These are phyloP conservation scores for Cordyceps fumosorosea DNA, from an alignment of 2,329 filamentous ascomycete species.

Conservation along the genomic window DNA sequence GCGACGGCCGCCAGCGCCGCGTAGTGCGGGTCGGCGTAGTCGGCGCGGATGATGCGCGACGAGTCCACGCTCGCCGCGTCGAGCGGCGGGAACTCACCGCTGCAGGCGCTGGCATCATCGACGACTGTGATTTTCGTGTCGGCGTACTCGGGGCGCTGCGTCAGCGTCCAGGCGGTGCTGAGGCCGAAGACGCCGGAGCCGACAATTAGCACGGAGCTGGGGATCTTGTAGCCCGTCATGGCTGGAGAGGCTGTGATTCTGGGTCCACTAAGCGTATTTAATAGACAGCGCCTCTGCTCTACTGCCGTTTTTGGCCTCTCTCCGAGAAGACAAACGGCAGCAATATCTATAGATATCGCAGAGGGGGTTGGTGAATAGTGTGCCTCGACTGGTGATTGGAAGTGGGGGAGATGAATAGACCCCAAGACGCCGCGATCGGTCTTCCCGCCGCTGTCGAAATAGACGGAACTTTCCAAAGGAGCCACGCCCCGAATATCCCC, in stretches of 20 bases:
- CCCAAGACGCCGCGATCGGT: slow-evolving; percentile 2
- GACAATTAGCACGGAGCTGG: slow-evolving; percentile 56
- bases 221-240: slow-evolving; percentile 22
- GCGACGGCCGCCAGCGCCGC: slow-evolving; percentile 65
- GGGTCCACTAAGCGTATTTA: background rate
- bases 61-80: slow-evolving; percentile 57
- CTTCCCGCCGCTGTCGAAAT: background rate
- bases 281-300: background rate
- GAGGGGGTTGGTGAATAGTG: background rate
- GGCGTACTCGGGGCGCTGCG: slow-evolving; percentile 51
- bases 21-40: slow-evolving; percentile 79
- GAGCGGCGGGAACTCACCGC: slow-evolving; percentile 50
- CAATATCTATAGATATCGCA: background rate
- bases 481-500: background rate
- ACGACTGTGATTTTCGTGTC: slow-evolving; percentile 51
- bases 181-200: slow-evolving; percentile 62
- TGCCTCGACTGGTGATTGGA: background rate
- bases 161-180: slow-evolving; percentile 59
- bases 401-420: background rate
- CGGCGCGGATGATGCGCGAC: slow-evolving; percentile 59
- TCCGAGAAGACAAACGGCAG: background rate
- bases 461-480: background rate
- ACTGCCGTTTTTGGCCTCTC: background rate
- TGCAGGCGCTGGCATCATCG: slow-evolving; percentile 40
- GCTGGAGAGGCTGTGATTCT: background rate